Base-by-base conservation (phyloP, 1,284 basidiomycete species). In the Ustilago trichophora region DNA sequence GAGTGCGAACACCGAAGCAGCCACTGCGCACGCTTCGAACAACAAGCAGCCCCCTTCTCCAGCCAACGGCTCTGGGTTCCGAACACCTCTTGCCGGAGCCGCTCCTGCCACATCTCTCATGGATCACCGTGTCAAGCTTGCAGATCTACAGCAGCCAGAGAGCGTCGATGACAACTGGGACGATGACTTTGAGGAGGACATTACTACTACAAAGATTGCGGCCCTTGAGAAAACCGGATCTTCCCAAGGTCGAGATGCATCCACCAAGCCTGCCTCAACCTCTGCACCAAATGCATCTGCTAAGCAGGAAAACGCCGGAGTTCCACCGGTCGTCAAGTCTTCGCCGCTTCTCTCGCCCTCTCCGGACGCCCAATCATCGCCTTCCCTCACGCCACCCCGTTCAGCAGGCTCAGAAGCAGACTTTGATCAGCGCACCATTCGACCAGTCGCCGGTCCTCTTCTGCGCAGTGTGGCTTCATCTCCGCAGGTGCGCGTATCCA, bases 151-250 rank as follows among this genome's bases (percentile, higher is more conserved):
- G 90, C 63, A 72, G 25, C 70, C 71, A 41, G 76, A 77, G 34
- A 58, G 65, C 67, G 89, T 92, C 76, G 92, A 88, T 10, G 92
- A 95, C 80, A 94, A 93, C 65, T 98, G 95, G 93, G 95, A 98
- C 78, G 91, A 93, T 72, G 95, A 98, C 80, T 98, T 98, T 76
- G 93, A 93, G 75, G 92, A 92, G 62, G 93, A 90, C 3, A 93
- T 94, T 24, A 91, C 92, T 1, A 87, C 91, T 50, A 88, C 89
- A 9, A 93, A 93, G 80, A 80, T 92, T 36, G 91, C 91, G 83
- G 89, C 90, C 87, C 76, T 47, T 77, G 72, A 55, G 31, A 53
- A 49, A 49, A 59, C 26, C 12, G 36, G 43, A 5, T 48, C 36
- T 6, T 45, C 38, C 15, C 49, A 50, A 25, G 55, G 53, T 16